Conservation (phyloP, 495 filamentous ascomycete genomes). For the Annulohypoxylon maeteangense region DNA sequence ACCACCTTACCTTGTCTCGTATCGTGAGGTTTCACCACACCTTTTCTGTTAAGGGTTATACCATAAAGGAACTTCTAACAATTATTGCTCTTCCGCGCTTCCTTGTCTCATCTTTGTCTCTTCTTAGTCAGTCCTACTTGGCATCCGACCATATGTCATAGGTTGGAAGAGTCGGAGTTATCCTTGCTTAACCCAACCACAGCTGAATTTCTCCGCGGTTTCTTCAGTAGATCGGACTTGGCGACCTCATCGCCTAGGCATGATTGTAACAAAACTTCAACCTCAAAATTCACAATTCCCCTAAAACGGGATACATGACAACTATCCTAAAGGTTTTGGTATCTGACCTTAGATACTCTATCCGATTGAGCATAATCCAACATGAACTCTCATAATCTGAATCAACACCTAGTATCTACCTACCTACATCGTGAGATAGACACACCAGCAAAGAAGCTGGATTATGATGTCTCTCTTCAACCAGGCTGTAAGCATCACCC, state of each 20-base stretch:
- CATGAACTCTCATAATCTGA: no score
- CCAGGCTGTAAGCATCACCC: neutral
- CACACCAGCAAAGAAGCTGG: no score
- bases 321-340: neutral
- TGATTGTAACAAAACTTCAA: neutral
- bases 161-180: neutral
- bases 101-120: neutral
- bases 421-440: neutral
- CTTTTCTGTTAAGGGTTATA: neutral
- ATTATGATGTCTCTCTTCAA: neutral
- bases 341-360: neutral
- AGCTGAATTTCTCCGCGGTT: neutral
- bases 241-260: constrained; percentile 3
- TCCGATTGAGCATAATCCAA: neutral
- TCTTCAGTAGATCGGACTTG: constrained; percentile 8
- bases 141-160: neutral
- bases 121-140: constrained; percentile 6
- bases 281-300: neutral
- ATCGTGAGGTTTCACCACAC: constrained; percentile 28
- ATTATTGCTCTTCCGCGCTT: neutral
- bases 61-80: neutral
- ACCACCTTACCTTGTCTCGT: constrained; percentile 11
- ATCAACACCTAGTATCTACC: no score
- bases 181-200: neutral
- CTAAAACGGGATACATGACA: neutral